Evolutionary conservation across 2,329 filamentous ascomycete species (phyloP).

Genomic region (Monilinia laxa): DNA sequence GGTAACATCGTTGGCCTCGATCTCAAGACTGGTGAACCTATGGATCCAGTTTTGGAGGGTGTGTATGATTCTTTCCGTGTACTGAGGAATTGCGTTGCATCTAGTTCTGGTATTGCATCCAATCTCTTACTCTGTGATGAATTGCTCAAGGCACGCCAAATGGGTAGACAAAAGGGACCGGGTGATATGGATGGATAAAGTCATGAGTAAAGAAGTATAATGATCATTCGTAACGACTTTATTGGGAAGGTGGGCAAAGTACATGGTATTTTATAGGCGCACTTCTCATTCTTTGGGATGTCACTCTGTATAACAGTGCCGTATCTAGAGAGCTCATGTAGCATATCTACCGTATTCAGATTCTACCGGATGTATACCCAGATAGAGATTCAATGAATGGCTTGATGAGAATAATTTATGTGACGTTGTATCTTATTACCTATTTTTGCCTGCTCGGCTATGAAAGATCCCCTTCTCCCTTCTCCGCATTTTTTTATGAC

Average conservation of each 20-base stretch:
- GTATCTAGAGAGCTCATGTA: slow-evolving; percentile 13
- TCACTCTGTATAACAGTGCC: slow-evolving; percentile 7
- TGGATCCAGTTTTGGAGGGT: slow-evolving; percentile 91
- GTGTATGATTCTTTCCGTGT: slow-evolving; percentile 97
- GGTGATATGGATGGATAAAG: slow-evolving; percentile 59
- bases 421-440: not conserved
- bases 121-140: slow-evolving; percentile 96
- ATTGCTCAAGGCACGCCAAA: slow-evolving; percentile 95
- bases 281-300: slow-evolving; percentile 8
- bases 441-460: not conserved
- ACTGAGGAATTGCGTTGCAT: slow-evolving; percentile 87
- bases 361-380: not conserved
- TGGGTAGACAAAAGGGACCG: slow-evolving; percentile 67
- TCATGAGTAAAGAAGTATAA: slow-evolving; percentile 18
- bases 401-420: slow-evolving; percentile 1
- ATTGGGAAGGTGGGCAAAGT: slow-evolving; percentile 1
- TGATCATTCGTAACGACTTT: slow-evolving; percentile 20
- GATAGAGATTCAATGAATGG: slow-evolving; percentile 13
- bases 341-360: slow-evolving; percentile 6
- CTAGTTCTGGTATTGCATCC: slow-evolving; percentile 89
- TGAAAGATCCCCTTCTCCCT: not conserved
- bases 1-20: slow-evolving; percentile 86
- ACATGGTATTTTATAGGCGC: slow-evolving; percentile 7
- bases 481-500: not conserved
- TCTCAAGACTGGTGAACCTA: slow-evolving; percentile 81